Evolutionary conservation across 176 grass and related monocot species (phyloP), one percentile per base, ranked within the genome.

Genomic region (Typha latifolia): DNA sequence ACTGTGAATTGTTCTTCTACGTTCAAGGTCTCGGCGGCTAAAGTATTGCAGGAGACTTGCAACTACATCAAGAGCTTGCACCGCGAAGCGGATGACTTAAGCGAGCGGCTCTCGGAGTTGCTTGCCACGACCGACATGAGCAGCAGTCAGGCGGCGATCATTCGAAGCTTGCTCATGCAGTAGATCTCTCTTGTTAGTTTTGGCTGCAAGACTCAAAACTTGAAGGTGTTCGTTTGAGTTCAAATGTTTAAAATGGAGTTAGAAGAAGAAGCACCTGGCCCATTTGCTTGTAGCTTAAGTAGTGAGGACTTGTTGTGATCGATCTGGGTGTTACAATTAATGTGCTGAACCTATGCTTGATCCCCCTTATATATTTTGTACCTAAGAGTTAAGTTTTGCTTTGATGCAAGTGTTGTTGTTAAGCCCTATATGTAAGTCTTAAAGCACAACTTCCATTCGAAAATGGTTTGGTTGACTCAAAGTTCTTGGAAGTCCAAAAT

Each of bases 1-100:
- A 43, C 37, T 43, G 37, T 43, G 37, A 43, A 43, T 43, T 59
- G 12, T 59, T 59, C 53, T 59, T 59, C n/a, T 59, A 19, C 3
- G 20, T 10, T 12, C 18, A 48, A 78, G 83, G 26, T 24, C 18
- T 71, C 75, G 0, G 62, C 63, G 9, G 62, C 64, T 15, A 57
- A 69, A 63, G 68, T 74, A 47, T 64, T 84, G 73, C 76, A 70
- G 53, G 85, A 84, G 49, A 65, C 84, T 14, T 82, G 79, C 64
- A 74, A 34, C 70, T 79, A 86, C 68, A 83, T 87, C 48, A 68
- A 69, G 49, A 74, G 64, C 67, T 69, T 87, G 49, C 76, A 88
- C 49, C 67, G 57, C 11, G 85, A 88, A 66, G 59, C 66, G 9
- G 81, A 80, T 31, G 61, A 61, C 49, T 20, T 71, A 20, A 77